These are phyloP conservation scores for Boletus coccyginus DNA, from an alignment of 768 basidiomycete genomes.

Conservation along the genomic window DNA sequence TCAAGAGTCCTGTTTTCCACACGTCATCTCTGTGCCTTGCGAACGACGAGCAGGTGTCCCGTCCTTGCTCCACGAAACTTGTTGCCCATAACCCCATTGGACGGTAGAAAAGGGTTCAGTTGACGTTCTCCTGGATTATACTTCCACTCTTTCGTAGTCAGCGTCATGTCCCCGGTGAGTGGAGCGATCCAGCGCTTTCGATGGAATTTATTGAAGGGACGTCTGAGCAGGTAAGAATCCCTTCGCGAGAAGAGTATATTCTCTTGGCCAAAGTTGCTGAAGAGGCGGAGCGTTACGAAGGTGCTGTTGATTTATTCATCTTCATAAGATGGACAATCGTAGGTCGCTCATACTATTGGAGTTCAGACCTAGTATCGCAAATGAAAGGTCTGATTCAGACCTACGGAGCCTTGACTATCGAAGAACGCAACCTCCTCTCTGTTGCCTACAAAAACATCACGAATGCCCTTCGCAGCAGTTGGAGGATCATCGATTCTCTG, in stretches of 20 bases:
- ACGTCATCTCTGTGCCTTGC: constrained; percentile 13
- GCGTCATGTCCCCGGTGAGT: constrained; percentile 32
- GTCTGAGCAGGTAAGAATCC: constrained; percentile 26
- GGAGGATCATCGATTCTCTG: constrained; percentile 76
- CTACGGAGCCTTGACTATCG: constrained; percentile 69
- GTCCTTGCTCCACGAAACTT: constrained; percentile 12
- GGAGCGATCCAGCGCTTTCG: not conserved
- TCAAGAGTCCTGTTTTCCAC: constrained; percentile 4
- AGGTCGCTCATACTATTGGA: constrained; percentile 19
- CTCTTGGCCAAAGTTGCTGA: constrained; percentile 80
- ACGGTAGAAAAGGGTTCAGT: constrained; percentile 28
- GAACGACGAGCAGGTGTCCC: constrained; percentile 11
- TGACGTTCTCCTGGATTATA: not conserved
- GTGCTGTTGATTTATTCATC: constrained; percentile 36
- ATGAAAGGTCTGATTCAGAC: constrained; percentile 72
- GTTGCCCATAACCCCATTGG: constrained; percentile 32
- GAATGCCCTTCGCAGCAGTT: constrained; percentile 77
- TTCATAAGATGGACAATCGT: not conserved
- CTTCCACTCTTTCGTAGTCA: constrained; percentile 10
- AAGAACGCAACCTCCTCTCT: constrained; percentile 87
- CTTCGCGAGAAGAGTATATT: constrained; percentile 41
- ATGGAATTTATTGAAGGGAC: constrained; percentile 2
- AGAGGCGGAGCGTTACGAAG: constrained; percentile 87
- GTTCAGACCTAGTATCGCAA: constrained; percentile 68
- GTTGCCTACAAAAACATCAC: constrained; percentile 92